Evolutionary conservation across 306 rosid species (phyloP), one percentile per base, ranked within the genome.

Genomic region (peach (Prunus persica)): DNA sequence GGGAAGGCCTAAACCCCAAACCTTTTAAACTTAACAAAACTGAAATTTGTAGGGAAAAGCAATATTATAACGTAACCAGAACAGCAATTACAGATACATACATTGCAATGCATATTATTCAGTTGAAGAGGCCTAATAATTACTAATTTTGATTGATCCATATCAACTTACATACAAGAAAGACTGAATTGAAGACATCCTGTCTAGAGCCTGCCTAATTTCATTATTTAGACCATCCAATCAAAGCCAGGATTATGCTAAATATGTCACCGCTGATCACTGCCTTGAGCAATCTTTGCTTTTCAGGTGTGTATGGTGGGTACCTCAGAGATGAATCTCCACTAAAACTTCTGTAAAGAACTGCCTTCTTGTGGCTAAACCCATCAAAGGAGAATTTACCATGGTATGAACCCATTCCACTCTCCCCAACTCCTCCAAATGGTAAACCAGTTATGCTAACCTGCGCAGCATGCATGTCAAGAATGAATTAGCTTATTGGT

Each of bases 361-460:
- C 93, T n/a, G 97, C 18, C 67, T 90, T 92, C 83, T 82, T 87
- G 60, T 92, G 97, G 82, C 97, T 92, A 78, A 92, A 92, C 46
- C 85, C 83, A 78, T 92, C 93, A 74, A 88, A 92, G 2, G 97
- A 90, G 84, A 84, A 90, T 60, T 92, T 92, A 1, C 97, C 97
- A 75, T 92, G 97, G 74, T 92, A 92, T 34, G 76, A 76, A 2
- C 97, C 97, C 93, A 90, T 92, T 69, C 97, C 97, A 81, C 97
- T 92, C 84, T 92, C 97, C 77, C 83, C 97, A 3, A 92, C 93
- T 72, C 97, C 97, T 82, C 97, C 97, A 65, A 92, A 92, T 20
- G 97, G 97, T 72, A 92, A 83, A 7, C 96, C 92, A 1, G 55
- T 61, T 20, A 80, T 73, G n/a, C 86, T 88, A 67, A 90, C 88